These are phyloP conservation scores for Tieghemostelium lacteum DNA, from an alignment of 78 protist genomes.

Conservation along the genomic window DNA sequence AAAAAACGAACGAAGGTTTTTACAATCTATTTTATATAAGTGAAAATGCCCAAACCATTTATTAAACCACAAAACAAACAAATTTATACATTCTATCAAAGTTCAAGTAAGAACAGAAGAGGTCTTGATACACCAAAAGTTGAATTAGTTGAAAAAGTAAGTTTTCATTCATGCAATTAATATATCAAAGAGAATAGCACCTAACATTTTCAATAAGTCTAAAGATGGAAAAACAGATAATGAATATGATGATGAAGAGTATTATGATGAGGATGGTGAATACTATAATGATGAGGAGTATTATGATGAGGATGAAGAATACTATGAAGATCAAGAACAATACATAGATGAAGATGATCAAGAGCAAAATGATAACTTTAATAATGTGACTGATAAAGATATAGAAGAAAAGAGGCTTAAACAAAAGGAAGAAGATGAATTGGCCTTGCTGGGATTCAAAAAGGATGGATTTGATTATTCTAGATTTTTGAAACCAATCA, in stretches of 20 bases:
- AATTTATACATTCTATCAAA: slow-evolving; percentile 1
- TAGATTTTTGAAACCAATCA: slow-evolving; percentile 61
- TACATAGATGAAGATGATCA: slow-evolving; percentile 2
- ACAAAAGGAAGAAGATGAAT: slow-evolving; percentile 35
- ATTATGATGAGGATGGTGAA: slow-evolving; percentile 22
- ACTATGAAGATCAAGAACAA: slow-evolving; percentile 23
- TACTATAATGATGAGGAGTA: slow-evolving; percentile 15
- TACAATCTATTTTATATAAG: too few species aligned
- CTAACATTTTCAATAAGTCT: background rate
- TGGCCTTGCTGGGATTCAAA: slow-evolving; percentile 40
- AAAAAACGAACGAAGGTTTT: too few species aligned
- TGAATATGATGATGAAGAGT: slow-evolving; percentile 10
- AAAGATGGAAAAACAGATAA: background rate
- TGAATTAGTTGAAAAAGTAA: slow-evolving; percentile 23
- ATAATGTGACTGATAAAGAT: background rate
- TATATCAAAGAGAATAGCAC: background rate
- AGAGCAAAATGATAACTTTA: slow-evolving; percentile 10
- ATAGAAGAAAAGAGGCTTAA: too few species aligned
- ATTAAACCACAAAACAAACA: slow-evolving; percentile 34
- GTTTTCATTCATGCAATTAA: background rate
- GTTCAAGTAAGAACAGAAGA: slow-evolving; percentile 3
- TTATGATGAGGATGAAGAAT: slow-evolving; percentile 30
- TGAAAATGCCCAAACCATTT: slow-evolving; percentile 53
- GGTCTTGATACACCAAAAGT: slow-evolving; percentile 15
- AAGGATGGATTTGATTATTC: slow-evolving; percentile 73